Base-by-base conservation (phyloP, 2,329 filamentous ascomycete genomes). In the Aspergillus neotritici region DNA sequence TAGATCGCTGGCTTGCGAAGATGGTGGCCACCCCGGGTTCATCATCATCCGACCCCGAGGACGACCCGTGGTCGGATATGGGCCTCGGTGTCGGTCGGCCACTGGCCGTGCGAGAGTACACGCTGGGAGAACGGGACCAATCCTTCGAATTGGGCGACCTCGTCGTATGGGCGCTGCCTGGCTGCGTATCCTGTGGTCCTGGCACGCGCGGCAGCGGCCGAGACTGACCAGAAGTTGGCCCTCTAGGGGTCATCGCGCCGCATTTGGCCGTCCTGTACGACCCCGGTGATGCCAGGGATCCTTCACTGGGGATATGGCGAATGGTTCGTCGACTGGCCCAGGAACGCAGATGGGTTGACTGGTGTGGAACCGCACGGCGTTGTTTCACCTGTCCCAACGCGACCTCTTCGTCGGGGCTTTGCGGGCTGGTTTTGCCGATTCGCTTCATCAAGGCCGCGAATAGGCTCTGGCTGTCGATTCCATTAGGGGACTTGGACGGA, bases 371-470 rank as follows among this genome's bases (percentile, higher is more conserved):
- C 5, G 48, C 56, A n/a, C 51, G 54, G 44, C 60, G 55, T 38
- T 58, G 55, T 39, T 56, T 54, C n/a, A 67, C 58, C 14, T 50
- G 56, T 10, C 64, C 62, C 35, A 59, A 37, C 10, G 53, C 40
- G 4, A 64, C 37, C 1, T 56, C 52, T 37, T 58, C 60, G 5
- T 58, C 50, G 7, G 53, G 37, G 11, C 48, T 43, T 8, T 52
- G 44, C 5, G 42, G 21, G 12, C 49, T 37, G 11, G 44, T 51
- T 37, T 58, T 55, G 29, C 56, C 59, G 34, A 72, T 69, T 21
- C 65, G 58, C 43, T 61, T 66, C 57, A 71, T 64, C 45, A 72
- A 55, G 7, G 69, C 69, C 8, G 67, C 65, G 45, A 71, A 72
- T 30, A 72, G 48, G 14, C 67, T 61, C 31, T 69, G 63, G 43